Evolutionary conservation across 2,329 filamentous ascomycete species (phyloP).

Genomic region (Arthrinium puccinioides): DNA sequence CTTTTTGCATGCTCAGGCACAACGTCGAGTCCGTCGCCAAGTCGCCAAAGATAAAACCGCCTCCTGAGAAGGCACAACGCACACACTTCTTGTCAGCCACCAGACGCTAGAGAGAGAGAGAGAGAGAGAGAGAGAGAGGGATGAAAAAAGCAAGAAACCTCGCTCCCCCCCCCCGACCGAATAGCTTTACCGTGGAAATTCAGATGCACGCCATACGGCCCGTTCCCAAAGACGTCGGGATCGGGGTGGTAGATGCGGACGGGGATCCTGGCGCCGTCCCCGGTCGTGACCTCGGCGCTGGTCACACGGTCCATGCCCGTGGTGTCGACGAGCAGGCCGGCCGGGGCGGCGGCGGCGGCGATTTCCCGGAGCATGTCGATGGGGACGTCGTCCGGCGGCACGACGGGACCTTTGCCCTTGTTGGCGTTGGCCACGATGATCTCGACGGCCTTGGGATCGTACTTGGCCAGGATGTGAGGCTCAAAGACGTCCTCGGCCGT

Average conservation of each 20-base stretch:
- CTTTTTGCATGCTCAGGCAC: conserved; percentile 28
- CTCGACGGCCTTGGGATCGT: conserved; percentile 23
- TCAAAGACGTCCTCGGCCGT: conserved; percentile 18
- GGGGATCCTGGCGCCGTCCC: conserved; percentile 20
- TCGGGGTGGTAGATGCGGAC: conserved; percentile 27
- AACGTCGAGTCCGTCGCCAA: conserved; percentile 23
- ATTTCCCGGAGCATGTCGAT: conserved; percentile 23
- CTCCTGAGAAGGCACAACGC: conserved; percentile 16
- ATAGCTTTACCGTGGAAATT: conserved; percentile 24
- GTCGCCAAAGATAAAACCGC: conserved; percentile 29
- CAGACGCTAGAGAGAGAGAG: neutral
- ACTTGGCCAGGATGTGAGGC: conserved; percentile 17
- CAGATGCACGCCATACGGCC: conserved; percentile 25
- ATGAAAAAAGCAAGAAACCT: neutral
- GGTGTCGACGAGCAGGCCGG: conserved; percentile 18
- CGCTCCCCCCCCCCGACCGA: neutral
- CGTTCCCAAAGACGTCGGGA: conserved; percentile 16
- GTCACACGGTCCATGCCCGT: conserved; percentile 19
- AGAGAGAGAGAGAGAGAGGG: neutral
- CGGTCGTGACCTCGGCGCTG: conserved; percentile 17
- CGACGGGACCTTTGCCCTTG: conserved; percentile 11
- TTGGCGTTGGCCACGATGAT: conserved; percentile 15
- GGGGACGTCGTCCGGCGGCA: conserved; percentile 11
- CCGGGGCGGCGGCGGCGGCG: conserved; percentile 16
- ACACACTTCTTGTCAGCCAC: neutral